Evolutionary conservation across 306 rosid genomes (phyloP).

Genomic region (Alnus rubra): DNA sequence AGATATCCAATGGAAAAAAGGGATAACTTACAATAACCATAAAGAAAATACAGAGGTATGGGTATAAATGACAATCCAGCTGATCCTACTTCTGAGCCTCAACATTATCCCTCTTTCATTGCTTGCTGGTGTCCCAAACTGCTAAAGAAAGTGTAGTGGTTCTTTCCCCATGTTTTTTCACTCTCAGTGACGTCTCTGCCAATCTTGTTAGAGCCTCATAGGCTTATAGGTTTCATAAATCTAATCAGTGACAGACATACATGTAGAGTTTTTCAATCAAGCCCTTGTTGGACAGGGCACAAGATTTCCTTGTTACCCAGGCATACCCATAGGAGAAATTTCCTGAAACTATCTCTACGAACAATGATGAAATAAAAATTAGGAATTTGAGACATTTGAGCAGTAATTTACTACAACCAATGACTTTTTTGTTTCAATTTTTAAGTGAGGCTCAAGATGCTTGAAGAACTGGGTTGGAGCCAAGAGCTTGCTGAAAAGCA

Average conservation of each 20-base stretch:
- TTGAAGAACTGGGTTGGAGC: not conserved
- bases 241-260: not conserved
- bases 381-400: not conserved
- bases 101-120: not conserved
- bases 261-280: not conserved
- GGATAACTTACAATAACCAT: not conserved
- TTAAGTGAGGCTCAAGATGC: not conserved
- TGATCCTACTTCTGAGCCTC: not conserved
- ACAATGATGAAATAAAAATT: not conserved
- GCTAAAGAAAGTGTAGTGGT: not conserved
- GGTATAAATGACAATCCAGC: not conserved
- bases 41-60: not conserved
- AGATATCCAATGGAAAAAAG: not conserved
- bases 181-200: not conserved
- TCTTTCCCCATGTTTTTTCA: not conserved
- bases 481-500: not conserved
- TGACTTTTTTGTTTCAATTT: not conserved
- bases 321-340: not conserved
- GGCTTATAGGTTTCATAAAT: not conserved
- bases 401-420: not conserved
- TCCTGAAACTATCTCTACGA: not conserved
- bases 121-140: not conserved
- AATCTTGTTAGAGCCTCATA: not conserved
- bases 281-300: not conserved
- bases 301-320: not conserved